Conservation (phyloP, 208 protist species). For the Leishmania tropica region DNA sequence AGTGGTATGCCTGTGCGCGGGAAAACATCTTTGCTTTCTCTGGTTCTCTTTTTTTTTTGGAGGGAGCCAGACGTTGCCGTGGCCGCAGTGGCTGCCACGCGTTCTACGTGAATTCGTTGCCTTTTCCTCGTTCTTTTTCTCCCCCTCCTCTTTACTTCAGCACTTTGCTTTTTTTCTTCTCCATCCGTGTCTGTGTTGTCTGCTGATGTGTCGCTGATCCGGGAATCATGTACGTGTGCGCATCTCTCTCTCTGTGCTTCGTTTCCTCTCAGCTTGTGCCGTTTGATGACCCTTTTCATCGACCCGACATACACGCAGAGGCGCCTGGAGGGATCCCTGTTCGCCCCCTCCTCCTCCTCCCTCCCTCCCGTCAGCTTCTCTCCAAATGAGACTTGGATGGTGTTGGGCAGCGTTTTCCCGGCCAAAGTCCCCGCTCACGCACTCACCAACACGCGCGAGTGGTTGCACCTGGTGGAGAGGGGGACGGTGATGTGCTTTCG, state of each 20-base stretch:
- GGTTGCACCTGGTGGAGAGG: background rate
- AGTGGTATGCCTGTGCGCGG: background rate
- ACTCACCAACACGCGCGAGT: background rate
- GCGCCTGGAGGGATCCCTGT: background rate
- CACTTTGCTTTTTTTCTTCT: background rate
- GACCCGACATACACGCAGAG: background rate
- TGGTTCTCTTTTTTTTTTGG: background rate
- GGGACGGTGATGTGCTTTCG: background rate
- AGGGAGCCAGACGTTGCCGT: background rate
- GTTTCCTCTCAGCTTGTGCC: background rate
- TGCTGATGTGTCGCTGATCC: background rate
- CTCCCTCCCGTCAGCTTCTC: background rate
- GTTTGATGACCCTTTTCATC: background rate
- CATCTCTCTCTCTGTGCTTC: background rate
- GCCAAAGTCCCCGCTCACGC: background rate
- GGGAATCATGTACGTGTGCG: background rate
- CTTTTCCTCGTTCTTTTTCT: background rate
- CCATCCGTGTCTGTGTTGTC: background rate
- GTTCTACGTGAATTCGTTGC: background rate
- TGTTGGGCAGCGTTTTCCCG: background rate
- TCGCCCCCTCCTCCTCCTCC: background rate
- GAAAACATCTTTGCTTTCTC: background rate
- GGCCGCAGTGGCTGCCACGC: background rate
- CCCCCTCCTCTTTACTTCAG: background rate
- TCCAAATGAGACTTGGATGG: background rate